phyloP scores from a whole-genome alignment of 169 alveolate genomes.

The Besnoitia besnoiti region DNA sequence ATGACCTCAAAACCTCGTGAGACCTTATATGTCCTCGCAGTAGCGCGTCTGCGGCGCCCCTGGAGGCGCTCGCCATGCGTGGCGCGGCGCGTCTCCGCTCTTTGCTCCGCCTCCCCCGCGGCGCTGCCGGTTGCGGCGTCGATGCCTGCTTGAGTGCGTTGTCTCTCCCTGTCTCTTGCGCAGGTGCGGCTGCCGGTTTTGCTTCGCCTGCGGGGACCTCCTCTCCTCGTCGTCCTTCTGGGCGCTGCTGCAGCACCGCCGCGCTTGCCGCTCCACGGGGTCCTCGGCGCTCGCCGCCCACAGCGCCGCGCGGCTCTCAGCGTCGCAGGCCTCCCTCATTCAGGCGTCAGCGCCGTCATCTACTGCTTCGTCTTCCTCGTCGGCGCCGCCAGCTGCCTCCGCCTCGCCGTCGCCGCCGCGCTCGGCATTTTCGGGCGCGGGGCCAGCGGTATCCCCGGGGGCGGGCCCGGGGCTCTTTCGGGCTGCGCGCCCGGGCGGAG shows the following conservation, averaged over 20 bases:
- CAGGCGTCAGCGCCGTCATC: background rate
- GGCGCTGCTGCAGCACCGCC: constrained; percentile 35
- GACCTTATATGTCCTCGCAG: no score
- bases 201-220: constrained; percentile 17
- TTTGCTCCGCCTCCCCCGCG: background rate
- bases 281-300: background rate
- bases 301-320: background rate
- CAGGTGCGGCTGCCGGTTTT: constrained; percentile 43
- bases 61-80: no score
- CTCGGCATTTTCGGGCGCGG: no score
- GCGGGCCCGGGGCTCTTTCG: background rate
- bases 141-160: background rate
- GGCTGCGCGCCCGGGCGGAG: background rate
- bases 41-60: no score
- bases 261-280: background rate
- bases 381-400: background rate
- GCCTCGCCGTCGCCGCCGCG: background rate
- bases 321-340: background rate
- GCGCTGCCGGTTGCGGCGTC: background rate
- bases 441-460: background rate
- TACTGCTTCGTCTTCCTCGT: background rate
- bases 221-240: constrained; percentile 1
- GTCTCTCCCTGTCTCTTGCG: background rate
- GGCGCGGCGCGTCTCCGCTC: no score
- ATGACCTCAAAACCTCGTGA: no score